Conservation (phyloP, 2,329 filamentous ascomycete genomes). For the Penicillium palitans region DNA sequence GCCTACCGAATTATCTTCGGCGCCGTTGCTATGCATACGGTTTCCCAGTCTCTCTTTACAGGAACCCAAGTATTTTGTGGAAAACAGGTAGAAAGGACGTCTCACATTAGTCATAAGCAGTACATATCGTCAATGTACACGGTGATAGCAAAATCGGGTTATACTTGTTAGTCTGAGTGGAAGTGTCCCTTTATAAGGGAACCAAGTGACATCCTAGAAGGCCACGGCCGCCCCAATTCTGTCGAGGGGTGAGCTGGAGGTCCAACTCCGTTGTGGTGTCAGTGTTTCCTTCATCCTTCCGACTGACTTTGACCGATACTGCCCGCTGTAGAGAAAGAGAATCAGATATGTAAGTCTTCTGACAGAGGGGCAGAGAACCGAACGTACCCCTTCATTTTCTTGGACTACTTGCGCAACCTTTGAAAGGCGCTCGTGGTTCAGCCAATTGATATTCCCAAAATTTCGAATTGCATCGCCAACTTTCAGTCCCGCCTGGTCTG, state of each 20-base stretch:
- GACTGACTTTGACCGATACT: conserved; percentile 67
- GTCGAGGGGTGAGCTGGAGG: conserved; percentile 71
- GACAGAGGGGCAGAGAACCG: neutral
- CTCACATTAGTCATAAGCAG: conserved; percentile 18
- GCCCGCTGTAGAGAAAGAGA: conserved; percentile 54
- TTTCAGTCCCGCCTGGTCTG: conserved; percentile 76
- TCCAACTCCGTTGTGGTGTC: conserved; percentile 57
- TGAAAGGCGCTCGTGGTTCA: conserved; percentile 81
- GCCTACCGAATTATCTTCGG: neutral
- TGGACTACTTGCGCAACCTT: conserved; percentile 89
- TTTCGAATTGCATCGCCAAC: conserved; percentile 76
- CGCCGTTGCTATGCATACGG: neutral
- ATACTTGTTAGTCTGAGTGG: neutral
- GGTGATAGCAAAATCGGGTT: neutral
- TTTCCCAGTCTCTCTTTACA: neutral
- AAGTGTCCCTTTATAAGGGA: conserved; percentile 62
- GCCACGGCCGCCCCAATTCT: conserved; percentile 87
- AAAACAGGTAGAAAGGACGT: conserved; percentile 3
- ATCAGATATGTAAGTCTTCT: conserved; percentile 3
- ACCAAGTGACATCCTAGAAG: conserved; percentile 88
- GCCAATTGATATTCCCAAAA: conserved; percentile 80
- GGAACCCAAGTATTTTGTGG: neutral
- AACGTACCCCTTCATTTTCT: conserved; percentile 79
- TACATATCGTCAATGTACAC: conserved; percentile 10
- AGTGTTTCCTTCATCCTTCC: conserved; percentile 48